Evolutionary conservation across 192 early-diverging fungal genomes (phyloP).

Genomic region (Coemansia sp.): DNA sequence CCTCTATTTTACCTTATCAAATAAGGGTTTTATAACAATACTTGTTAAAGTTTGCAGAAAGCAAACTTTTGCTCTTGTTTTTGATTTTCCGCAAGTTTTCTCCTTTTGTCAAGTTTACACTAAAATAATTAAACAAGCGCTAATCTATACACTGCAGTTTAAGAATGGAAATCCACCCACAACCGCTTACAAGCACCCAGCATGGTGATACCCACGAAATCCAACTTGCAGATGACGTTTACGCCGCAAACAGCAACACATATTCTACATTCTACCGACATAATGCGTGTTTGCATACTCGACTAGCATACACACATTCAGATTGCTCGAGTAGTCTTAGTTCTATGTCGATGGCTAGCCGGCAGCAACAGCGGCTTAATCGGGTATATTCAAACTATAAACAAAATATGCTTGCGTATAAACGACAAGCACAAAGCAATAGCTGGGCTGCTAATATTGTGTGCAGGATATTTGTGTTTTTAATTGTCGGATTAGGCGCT

Average conservation of each 20-base stretch:
- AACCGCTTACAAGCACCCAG: neutral
- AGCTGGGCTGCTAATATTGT: neutral
- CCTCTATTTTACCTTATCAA: no score
- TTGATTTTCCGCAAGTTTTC: neutral
- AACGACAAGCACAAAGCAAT: neutral
- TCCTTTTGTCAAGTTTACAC: neutral
- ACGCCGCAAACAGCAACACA: neutral
- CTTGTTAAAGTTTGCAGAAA: no score
- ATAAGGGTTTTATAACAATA: no score
- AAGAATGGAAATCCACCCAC: neutral
- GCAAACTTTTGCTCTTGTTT: neutral
- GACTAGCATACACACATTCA: neutral
- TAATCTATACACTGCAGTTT: no score
- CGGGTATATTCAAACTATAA: neutral
- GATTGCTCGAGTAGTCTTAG: constrained; percentile 9
- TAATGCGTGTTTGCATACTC: neutral
- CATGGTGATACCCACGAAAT: neutral
- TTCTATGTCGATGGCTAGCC: neutral
- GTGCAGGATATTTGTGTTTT: neutral
- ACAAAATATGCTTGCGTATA: no score
- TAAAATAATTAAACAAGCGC: neutral
- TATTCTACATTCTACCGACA: neutral
- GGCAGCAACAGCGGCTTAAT: neutral
- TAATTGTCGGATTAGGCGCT: constrained; percentile 5
- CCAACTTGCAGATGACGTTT: neutral